Base-by-base conservation (phyloP, 1,139 yeast genomes). In the Yamadazyma buinensis region DNA sequence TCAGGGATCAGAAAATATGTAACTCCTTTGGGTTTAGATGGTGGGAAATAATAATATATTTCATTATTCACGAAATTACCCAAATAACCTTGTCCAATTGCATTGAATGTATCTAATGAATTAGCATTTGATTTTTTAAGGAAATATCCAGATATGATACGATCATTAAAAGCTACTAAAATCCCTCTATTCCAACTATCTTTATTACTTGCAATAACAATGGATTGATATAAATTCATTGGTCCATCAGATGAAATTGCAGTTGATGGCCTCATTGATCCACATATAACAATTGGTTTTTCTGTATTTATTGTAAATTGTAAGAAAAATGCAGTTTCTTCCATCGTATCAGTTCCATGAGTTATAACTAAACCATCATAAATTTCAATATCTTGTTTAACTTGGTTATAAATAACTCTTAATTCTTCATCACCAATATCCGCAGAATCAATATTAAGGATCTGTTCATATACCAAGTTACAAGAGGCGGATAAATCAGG, bases 261-360 rank as follows among this genome's bases (percentile, higher is more conserved):
- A 2, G 84, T 77, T 7, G 82, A 75, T 1, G 87, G 87, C 47
- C 87, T 67, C 87, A 80, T 80, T 2, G 83, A 75, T 1, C 87
- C 87, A 39, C 84, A 80, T 53, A 80, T 59, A 4, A 80, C 85
- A 33, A 80, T 72, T 2, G 85, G 85, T 38, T 77, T 75, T 32
- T 64, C 64, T 24, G 78, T 66, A 38, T 73, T 68, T 24, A 80
- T 59, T 3, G 84, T 75, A 39, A 75, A 61, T 45, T 80, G 84
- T 29, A 80, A 59, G 52, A 80, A 80, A 47, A 80, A 80, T 1
- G 85, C 78, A 4, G 87, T 80, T 52, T 80, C 87, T 39, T 82
- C 82, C 61, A 80, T 64, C 2, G 86, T 78, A 49, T 80, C 87
- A 2, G 87, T 80, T 11, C 87, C 87, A 51, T 80, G 87, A 2